Base-by-base conservation (phyloP, 129 eudicot species). In the Gnaphalium uliginosum region DNA sequence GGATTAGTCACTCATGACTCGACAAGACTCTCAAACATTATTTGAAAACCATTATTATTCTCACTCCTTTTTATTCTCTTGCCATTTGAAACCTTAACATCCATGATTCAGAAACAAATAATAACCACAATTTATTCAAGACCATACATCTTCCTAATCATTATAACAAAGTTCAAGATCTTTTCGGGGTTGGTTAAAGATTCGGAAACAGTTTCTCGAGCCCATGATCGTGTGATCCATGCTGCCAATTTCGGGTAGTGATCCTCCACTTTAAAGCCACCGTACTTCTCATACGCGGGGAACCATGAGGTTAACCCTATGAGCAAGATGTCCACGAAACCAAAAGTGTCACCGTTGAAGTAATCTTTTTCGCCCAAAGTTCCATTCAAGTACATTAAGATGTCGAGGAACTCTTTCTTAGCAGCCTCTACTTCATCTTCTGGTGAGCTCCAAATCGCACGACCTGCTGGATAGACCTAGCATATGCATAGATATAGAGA, bases 251-350 rank as follows among this genome's bases (percentile, higher is more conserved):
- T 90, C 9, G 93, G 96, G 77, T 83, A 76, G 76, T 82, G 84
- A 39, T 86, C 85, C 77, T 90, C 96, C 48, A 90, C 78, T 74
- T 86, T 88, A 67, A 88, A 90, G 5, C 73, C 81, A 30, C 96
- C 96, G 13, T 59, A 90, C 48, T 35, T 88, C 79, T 90, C 96
- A 22, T 51, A 86, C 11, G 93, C 91, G 0, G 66, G 73, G 68
- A 90, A 90, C 93, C 93, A 90, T 22, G 91, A 77, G 26, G 88
- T 81, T 6, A 81, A 35, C 14, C 85, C 83, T 33, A 88, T 78
- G 71, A 78, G 78, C 11, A 86, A 46, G 18, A 88, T 76, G 77
- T 90, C 96, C 35, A 90, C 81, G 25, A 77, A 86, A 27, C 96
- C 96, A 9, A 90, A 88, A 21, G 21, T 73, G 25, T 88, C 89